Evolutionary conservation across 1,139 yeast species (phyloP), one percentile per base, ranked within the genome.

Genomic region (Kluyveromyces marxianus): DNA sequence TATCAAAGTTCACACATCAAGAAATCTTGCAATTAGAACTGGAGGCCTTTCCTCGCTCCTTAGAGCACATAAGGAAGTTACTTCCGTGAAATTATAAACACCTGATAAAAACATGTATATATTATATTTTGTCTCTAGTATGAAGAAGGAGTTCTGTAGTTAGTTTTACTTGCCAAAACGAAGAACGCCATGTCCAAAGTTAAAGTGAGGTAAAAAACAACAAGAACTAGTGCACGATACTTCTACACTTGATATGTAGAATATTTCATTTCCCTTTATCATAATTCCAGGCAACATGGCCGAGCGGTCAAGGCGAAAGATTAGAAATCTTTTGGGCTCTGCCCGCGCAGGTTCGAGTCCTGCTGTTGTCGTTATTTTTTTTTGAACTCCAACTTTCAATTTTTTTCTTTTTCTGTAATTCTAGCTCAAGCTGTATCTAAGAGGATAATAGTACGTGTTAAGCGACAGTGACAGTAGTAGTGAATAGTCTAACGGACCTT

Each of bases 1-100:
- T 87, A 36, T 61, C 74, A 21, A 69, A 66, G 51, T 76, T 77
- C 60, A 65, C 62, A 25, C 58, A 54, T 0, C 58, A 65, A 1
- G 81, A 76, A 50, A 42, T 59, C 31, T 67, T 66, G 1, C 25
- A 36, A 26, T 32, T 54, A 21, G 31, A 42, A 25, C 39, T 46
- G 4, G 44, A 44, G 5, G 42, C 53, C 30, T 37, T 52, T 2
- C 39, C 45, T 4, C 46, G 33, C 25, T 53, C 53, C 4, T 43
- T 43, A 40, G 44, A 44, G n/a, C 29, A 25, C n/a, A n/a, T 34
- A 27, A 21, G 34, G 34, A 32, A 32, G 34, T 21, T 32, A 10
- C 14, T 32, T n/a, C 34, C 34, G 34, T 10, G 14, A 32, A 7
- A 10, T 7, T 32, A 14, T 14, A 14, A 14, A 14, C 21, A 14